Evolutionary conservation across 257 asterid species (phyloP).

Genomic region (Nicotiana knightiana): DNA sequence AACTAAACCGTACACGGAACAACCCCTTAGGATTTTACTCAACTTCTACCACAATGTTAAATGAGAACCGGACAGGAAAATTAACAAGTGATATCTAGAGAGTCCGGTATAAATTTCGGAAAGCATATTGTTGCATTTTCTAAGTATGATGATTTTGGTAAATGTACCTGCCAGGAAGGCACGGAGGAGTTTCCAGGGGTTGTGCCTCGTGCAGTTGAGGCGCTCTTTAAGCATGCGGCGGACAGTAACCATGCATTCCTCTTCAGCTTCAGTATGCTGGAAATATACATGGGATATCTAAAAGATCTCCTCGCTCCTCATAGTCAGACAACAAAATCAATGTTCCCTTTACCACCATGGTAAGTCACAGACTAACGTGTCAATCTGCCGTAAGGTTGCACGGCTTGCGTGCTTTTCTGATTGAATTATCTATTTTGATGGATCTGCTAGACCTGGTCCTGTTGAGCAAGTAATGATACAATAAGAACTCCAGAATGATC

Average conservation of each 20-base stretch:
- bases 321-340: not conserved
- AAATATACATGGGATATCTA: constrained; percentile 19
- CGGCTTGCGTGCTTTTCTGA: not conserved
- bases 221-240: constrained; percentile 13
- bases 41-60: not conserved
- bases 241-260: constrained; percentile 15
- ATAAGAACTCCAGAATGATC: not conserved
- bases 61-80: not conserved
- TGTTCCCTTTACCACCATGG: constrained; percentile 10
- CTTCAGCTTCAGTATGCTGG: constrained; percentile 14
- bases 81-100: not conserved
- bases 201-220: constrained; percentile 13
- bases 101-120: not conserved
- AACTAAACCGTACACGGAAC: not conserved
- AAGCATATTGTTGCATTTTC: not conserved
- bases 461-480: not conserved
- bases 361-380: not conserved
- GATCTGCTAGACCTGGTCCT: not conserved
- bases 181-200: constrained; percentile 16
- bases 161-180: constrained; percentile 11
- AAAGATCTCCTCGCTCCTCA: constrained; percentile 12
- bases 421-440: not conserved
- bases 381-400: not conserved
- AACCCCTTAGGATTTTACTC: not conserved
- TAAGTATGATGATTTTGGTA: not conserved